Base-by-base conservation (phyloP, 495 filamentous ascomycete species). In the Hyaloscypha hepaticicola region DNA sequence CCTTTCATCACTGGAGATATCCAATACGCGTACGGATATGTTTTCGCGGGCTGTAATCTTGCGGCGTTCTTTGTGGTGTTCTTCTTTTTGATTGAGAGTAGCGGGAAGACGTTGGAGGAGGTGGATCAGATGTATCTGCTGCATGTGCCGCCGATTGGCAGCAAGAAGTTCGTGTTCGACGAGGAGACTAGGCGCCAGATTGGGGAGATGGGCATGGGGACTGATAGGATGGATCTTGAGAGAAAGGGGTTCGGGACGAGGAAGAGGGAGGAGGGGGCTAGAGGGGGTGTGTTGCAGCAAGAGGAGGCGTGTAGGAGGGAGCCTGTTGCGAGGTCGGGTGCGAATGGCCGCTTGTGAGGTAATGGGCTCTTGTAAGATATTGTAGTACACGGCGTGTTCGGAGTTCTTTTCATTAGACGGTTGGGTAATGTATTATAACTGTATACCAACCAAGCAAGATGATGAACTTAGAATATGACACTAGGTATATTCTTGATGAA, bases 91-190 rank as follows among this genome's bases (percentile, higher is more conserved):
- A 87, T 85, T 73, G 90, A 95, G 75, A 85, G 81, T 26, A 79
- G 84, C 66, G 84, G 85, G 56, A 79, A 87, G 38, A 85, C 83
- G 38, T 81, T 94, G 49, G 90, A 93, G 79, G 87, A 93, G 72
- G 82, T 82, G 55, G 80, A 96, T 74, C 91, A 87, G 28, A 94
- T 96, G 91, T 96, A 94, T 68, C 77, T 92, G 58, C 71, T 87
- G 29, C 79, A 83, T 60, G 88, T 94, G 60, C 83, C 82, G 73
- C 90, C 90, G 41, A 88, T 82, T 76, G 83, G 87, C 80, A 86
- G 82, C 63, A 75, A 72, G 45, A 77, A 77, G 45, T 90, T 87
- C 70, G 69, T 71, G 65, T 58, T 73, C 65, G 52, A 69, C 63
- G 58, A 72, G 65, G 56, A 70, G 38, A 72, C 61, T 22, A 63